phyloP scores from a whole-genome alignment of 139 green algal genomes.

The Volvox reticuliferus region DNA sequence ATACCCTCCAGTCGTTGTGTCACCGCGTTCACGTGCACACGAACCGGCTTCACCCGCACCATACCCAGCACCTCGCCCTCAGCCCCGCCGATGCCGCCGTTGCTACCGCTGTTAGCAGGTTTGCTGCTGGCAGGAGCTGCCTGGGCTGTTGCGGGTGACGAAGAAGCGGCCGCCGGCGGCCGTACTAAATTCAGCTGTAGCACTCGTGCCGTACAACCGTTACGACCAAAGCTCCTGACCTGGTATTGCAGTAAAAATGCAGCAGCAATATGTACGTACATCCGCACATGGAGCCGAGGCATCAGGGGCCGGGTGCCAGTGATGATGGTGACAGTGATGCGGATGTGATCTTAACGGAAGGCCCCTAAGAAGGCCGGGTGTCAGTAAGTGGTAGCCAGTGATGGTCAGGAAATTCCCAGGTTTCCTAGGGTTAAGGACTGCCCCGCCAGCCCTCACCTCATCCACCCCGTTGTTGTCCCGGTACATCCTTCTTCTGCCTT shows the following conservation, averaged over 20 bases:
- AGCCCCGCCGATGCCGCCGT: background rate
- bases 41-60: conserved; percentile 44
- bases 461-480: too few relatives aligned
- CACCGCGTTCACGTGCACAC: conserved; percentile 37
- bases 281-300: background rate
- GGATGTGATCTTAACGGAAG: too few relatives aligned
- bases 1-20: conserved; percentile 27
- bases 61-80: conserved; percentile 4
- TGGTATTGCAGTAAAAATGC: background rate
- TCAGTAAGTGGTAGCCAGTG: too few relatives aligned
- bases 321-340: too few relatives aligned
- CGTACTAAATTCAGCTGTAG: conserved; percentile 29
- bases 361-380: too few relatives aligned
- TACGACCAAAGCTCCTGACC: conserved; percentile 41
- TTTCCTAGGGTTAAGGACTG: too few relatives aligned
- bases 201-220: conserved; percentile 38
- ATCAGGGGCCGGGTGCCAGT: background rate
- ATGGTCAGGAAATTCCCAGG: too few relatives aligned
- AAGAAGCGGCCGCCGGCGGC: background rate
- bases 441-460: too few relatives aligned
- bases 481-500: background rate
- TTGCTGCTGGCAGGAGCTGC: background rate
- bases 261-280: too few relatives aligned
- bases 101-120: background rate
- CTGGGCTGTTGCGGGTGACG: background rate